phyloP scores from a whole-genome alignment of 192 early-diverging fungal species.

The Linnemannia schmuckeri region DNA sequence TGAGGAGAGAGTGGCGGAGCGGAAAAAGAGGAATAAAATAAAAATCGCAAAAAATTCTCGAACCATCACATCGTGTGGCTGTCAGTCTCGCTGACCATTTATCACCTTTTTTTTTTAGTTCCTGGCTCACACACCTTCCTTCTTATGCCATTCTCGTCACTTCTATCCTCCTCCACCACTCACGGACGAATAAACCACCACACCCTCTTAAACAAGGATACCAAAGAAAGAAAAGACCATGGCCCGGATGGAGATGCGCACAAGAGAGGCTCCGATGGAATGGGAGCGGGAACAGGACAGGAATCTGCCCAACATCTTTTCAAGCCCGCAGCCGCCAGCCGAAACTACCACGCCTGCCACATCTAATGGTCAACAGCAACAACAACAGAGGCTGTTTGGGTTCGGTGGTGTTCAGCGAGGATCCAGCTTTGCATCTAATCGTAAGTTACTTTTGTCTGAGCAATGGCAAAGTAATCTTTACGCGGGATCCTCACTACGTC shows the following conservation, averaged over 20 bases:
- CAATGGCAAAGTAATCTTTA: background rate
- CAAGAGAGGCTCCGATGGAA: constrained; percentile 52
- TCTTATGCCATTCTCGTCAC: background rate
- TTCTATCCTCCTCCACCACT: background rate
- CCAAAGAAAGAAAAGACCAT: background rate
- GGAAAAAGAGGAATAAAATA: background rate
- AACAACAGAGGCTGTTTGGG: background rate
- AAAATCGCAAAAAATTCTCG: constrained; percentile 9
- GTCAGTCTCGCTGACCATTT: background rate
- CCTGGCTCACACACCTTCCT: background rate
- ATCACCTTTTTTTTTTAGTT: background rate
- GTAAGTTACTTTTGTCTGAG: constrained; percentile 5
- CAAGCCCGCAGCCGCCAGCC: constrained; percentile 18
- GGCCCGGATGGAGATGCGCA: constrained; percentile 42
- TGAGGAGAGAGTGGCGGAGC: background rate
- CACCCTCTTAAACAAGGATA: background rate
- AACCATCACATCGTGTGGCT: background rate
- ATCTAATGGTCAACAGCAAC: background rate
- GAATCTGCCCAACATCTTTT: constrained; percentile 38
- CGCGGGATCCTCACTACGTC: background rate
- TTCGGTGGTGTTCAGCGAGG: constrained; percentile 7
- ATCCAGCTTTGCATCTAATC: constrained; percentile 34
- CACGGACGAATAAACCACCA: background rate
- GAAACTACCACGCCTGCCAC: background rate
- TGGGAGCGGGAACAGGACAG: constrained; percentile 52